Evolutionary conservation across 202 grass and related monocot species (phyloP).

Genomic region (Musa balbisiana): DNA sequence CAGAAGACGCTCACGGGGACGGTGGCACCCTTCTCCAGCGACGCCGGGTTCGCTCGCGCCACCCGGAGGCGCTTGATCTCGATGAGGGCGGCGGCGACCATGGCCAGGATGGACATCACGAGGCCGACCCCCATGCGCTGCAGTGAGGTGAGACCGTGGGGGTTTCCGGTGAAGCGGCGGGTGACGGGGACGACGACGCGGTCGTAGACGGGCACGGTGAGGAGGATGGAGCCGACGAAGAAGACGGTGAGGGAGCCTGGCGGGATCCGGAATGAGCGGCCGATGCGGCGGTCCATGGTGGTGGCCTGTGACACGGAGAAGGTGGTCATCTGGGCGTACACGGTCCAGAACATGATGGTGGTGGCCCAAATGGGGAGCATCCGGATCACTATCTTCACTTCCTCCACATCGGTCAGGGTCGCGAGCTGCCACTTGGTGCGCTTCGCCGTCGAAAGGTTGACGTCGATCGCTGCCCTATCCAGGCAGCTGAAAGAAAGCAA

Average conservation of each 20-base stretch:
- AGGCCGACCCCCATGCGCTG: constrained; percentile 59
- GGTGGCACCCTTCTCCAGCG: neutral
- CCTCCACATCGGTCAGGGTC: constrained; percentile 55
- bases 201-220: constrained; percentile 61
- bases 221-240: constrained; percentile 62
- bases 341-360: constrained; percentile 68
- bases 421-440: constrained; percentile 36
- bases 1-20: constrained; percentile 38
- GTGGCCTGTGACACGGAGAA: constrained; percentile 57
- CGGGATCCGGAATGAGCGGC: constrained; percentile 35
- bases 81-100: constrained; percentile 33
- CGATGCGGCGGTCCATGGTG: constrained; percentile 48
- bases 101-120: constrained; percentile 41
- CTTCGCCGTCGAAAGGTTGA: neutral
- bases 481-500: constrained; percentile 30
- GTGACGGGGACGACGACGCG: constrained; percentile 35
- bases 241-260: constrained; percentile 58
- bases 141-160: constrained; percentile 51
- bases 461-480: constrained; percentile 42
- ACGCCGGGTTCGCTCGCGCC: neutral
- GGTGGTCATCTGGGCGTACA: constrained; percentile 70
- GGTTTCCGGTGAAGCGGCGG: constrained; percentile 39
- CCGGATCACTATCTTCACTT: constrained; percentile 64
- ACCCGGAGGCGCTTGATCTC: constrained; percentile 34
- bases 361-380: constrained; percentile 69